Evolutionary conservation across 257 asterid species (phyloP), one percentile per base, ranked within the genome.

Genomic region (Anisodus tanguticus): DNA sequence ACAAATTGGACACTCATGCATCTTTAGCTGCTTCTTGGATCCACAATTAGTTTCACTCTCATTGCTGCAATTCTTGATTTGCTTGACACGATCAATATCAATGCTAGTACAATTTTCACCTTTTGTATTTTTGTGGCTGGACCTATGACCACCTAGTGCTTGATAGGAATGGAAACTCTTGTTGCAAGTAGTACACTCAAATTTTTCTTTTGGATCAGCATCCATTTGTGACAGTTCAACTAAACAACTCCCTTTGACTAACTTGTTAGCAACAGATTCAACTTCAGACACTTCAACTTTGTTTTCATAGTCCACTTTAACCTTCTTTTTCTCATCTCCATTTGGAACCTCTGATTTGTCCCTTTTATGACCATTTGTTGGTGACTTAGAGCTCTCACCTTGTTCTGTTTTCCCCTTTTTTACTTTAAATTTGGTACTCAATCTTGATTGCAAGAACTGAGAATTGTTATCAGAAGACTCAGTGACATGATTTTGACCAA

Each of bases 81-180:
- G 2, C 6, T 72, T 72, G 39, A 4, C 37, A 74, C 47, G 71
- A 64, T 64, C 57, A 49, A 51, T 80, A 1, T 55, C 82, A 55
- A 10, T 17, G 31, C 35, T 9, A 2, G 26, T 43, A 51, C 60
- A n/a, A 19, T 8, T 59, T 81, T 62, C 84, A n/a, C 39, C 45
- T 45, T 81, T 81, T 12, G 22, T 8, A 31, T 91, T 95, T 80
- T 93, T 93, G 87, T 94, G 97, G 84, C 99, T 95, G 2, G 99
- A 97, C 77, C 97, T 91, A 84, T 95, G 99, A 3, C 99, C 99
- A 0, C 99, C 99, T 17, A 95, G 82, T 11, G 99, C 99, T 88
- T 95, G 99, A 87, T 93, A 94, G 1, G 98, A 93, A 22, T 91
- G 89, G 77, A 95, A 95, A 6, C 85, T 88, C 82, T 90, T 95